Conservation (phyloP, 495 filamentous ascomycete genomes). For the Terfezia claveryi region DNA sequence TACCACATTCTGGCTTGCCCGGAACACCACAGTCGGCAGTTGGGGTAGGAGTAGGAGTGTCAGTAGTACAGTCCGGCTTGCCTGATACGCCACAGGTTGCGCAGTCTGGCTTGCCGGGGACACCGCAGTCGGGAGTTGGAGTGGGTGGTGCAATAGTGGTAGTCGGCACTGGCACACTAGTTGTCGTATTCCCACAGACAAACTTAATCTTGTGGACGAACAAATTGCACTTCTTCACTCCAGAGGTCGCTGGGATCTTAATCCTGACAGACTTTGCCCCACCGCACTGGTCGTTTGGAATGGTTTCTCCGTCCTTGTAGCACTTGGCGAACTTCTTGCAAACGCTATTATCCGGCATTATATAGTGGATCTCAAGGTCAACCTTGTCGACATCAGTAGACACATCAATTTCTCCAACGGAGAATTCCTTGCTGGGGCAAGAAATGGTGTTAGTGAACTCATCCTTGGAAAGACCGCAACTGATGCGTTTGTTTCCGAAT, state of each 20-base stretch:
- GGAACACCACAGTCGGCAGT: conserved; percentile 7
- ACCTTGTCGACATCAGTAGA: conserved; percentile 42
- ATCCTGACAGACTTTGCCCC: conserved; percentile 63
- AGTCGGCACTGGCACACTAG: conserved; percentile 15
- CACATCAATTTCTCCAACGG: conserved; percentile 49
- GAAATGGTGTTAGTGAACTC: conserved; percentile 23
- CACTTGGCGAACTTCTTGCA: conserved; percentile 55
- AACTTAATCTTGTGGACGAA: conserved; percentile 60
- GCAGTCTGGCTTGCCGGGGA: no score
- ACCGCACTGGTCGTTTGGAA: conserved; percentile 75
- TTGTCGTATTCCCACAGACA: conserved; percentile 42
- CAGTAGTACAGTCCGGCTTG: not conserved
- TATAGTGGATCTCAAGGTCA: conserved; percentile 62
- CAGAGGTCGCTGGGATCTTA: conserved; percentile 39
- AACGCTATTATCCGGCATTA: conserved; percentile 52
- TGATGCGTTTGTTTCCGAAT: conserved; percentile 39
- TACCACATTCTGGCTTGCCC: not conserved
- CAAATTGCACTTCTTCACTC: conserved; percentile 39
- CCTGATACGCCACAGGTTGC: no score
- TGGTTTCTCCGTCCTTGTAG: conserved; percentile 37
- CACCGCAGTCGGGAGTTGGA: not conserved
- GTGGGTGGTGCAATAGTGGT: conserved; percentile 7
- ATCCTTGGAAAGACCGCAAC: conserved; percentile 28
- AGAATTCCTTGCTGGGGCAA: conserved; percentile 37
- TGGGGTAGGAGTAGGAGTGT: conserved; percentile 2